phyloP scores from a whole-genome alignment of 495 filamentous ascomycete species.

The Pyrenula aspistea region DNA sequence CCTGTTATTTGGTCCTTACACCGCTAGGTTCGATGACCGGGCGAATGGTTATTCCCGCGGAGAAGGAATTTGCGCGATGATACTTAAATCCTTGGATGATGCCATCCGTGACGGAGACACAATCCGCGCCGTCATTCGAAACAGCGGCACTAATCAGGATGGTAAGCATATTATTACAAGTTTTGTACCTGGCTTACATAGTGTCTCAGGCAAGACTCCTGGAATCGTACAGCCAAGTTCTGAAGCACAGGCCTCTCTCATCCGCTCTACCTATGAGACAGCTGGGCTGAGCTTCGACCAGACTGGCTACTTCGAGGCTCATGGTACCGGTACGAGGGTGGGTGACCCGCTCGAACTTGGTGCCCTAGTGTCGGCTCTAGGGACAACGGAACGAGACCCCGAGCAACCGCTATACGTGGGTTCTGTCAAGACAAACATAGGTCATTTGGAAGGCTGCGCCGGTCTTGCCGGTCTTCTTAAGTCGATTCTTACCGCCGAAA shows the following conservation, averaged over 20 bases:
- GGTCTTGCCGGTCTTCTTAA: conserved; percentile 14
- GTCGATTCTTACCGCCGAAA: conserved; percentile 12
- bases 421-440: conserved; percentile 27
- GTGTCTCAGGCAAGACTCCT: conserved; percentile 17
- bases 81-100: conserved; percentile 25
- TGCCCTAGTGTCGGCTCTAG: conserved; percentile 10
- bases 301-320: conserved; percentile 18
- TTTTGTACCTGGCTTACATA: not conserved
- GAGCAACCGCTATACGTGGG: conserved; percentile 13
- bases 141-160: conserved; percentile 28
- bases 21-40: conserved; percentile 15
- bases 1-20: conserved; percentile 10
- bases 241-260: conserved; percentile 42
- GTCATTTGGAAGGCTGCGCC: conserved; percentile 17
- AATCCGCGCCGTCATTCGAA: conserved; percentile 33
- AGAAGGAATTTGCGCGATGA: conserved; percentile 26
- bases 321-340: conserved; percentile 43
- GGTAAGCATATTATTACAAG: conserved; percentile 4
- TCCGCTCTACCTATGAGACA: conserved; percentile 36
- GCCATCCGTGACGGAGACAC: conserved; percentile 22
- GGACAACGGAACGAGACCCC: not conserved
- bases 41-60: conserved; percentile 34
- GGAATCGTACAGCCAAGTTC: conserved; percentile 47
- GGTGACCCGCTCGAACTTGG: conserved; percentile 38
- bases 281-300: conserved; percentile 24